Conservation (phyloP, 2,329 filamentous ascomycete species). For the Sclerotinia glacialis region DNA sequence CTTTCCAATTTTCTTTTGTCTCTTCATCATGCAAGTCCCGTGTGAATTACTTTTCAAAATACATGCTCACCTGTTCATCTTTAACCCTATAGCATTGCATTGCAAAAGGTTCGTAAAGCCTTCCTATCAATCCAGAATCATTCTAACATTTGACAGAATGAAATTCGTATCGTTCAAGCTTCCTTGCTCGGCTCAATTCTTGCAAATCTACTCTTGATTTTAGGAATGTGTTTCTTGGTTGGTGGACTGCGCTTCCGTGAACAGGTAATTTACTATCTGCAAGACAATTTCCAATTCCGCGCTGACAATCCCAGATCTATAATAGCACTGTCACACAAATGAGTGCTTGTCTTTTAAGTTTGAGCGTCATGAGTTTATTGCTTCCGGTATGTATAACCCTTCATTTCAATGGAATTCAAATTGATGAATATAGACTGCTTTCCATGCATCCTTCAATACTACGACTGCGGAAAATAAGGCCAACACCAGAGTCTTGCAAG, state of each 20-base stretch:
- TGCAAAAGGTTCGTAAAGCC: slow-evolving; percentile 57
- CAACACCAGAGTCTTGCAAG: slow-evolving; percentile 70
- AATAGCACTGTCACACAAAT: slow-evolving; percentile 95
- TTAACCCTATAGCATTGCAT: slow-evolving; percentile 59
- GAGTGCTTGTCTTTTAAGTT: slow-evolving; percentile 86
- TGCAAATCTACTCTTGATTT: slow-evolving; percentile 80
- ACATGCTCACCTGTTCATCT: slow-evolving; percentile 41
- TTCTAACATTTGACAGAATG: slow-evolving; percentile 50
- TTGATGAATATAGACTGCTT: slow-evolving; percentile 62
- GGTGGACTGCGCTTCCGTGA: slow-evolving; percentile 85
- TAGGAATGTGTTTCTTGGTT: slow-evolving; percentile 88
- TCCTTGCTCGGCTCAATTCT: slow-evolving; percentile 87
- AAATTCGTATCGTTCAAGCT: slow-evolving; percentile 89
- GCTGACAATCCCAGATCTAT: slow-evolving; percentile 60
- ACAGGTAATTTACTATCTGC: slow-evolving; percentile 54
- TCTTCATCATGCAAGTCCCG: slow-evolving; percentile 27
- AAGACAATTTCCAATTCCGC: too few species aligned
- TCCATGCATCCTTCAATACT: slow-evolving; percentile 76
- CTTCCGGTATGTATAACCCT: slow-evolving; percentile 60
- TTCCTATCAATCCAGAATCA: background rate
- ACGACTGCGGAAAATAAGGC: slow-evolving; percentile 51
- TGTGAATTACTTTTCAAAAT: slow-evolving; percentile 33
- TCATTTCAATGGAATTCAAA: background rate
- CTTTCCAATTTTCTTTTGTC: slow-evolving; percentile 20
- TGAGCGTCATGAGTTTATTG: slow-evolving; percentile 86